These are phyloP conservation scores for Boletus mariae DNA, from an alignment of 1,284 basidiomycete genomes.

Conservation along the genomic window DNA sequence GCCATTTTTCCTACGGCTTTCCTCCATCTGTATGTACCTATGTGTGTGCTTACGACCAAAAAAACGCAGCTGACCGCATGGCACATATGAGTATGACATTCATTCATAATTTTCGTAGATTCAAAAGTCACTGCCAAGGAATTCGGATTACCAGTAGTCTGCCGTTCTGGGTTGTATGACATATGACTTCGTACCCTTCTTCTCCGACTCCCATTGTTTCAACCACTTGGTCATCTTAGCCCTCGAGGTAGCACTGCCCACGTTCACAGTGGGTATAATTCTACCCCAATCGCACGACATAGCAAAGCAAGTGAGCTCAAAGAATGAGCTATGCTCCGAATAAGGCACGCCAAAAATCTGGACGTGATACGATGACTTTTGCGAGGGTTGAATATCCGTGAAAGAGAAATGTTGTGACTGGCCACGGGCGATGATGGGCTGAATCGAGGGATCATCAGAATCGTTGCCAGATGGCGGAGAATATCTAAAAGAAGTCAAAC, in stretches of 20 bases:
- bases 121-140: too few species aligned
- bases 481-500: constrained; percentile 46
- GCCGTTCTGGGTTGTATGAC: constrained; percentile 59
- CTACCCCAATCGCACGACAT: constrained; percentile 75
- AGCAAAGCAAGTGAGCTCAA: constrained; percentile 91
- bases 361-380: constrained; percentile 65
- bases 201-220: constrained; percentile 81
- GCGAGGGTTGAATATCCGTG: constrained; percentile 64
- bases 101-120: neutral
- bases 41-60: constrained; percentile 21
- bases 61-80: constrained; percentile 25
- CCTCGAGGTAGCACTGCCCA: constrained; percentile 75
- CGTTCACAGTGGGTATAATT: constrained; percentile 96
- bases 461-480: constrained; percentile 67
- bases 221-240: constrained; percentile 88
- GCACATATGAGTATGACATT: constrained; percentile 12
- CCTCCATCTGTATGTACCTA: constrained; percentile 20
- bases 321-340: constrained; percentile 94
- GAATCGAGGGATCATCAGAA: constrained; percentile 54
- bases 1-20: constrained; percentile 25
- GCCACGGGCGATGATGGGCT: constrained; percentile 62
- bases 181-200: constrained; percentile 48
- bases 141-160: constrained; percentile 61
- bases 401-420: constrained; percentile 67
- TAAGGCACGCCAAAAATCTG: constrained; percentile 91